phyloP scores from a whole-genome alignment of 1,284 basidiomycete species.

The Puccinia horiana region DNA sequence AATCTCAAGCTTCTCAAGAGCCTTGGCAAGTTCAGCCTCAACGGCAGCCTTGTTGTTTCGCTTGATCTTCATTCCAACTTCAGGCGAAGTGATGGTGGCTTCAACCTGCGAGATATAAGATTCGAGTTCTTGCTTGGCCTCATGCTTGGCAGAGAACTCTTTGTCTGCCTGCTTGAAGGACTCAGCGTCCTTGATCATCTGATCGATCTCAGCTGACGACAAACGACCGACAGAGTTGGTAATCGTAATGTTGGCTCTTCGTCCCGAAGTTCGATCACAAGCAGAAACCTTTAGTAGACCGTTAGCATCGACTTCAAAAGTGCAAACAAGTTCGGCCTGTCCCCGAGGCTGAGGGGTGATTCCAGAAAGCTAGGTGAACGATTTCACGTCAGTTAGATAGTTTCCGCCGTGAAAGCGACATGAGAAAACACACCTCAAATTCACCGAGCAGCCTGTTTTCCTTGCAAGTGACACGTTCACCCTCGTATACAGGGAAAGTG shows the following conservation, averaged over 20 bases:
- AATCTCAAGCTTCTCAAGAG: conserved; percentile 92
- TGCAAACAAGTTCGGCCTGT: conserved; percentile 85
- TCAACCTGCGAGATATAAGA: conserved; percentile 92
- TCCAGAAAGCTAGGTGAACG: conserved; percentile 68
- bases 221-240: conserved; percentile 95
- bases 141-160: conserved; percentile 91
- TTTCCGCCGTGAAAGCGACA: not conserved
- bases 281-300: conserved; percentile 94
- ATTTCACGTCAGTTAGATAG: not conserved
- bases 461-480: conserved; percentile 93
- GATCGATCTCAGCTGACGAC: conserved; percentile 88
- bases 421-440: conserved; percentile 67
- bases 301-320: conserved; percentile 96
- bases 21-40: conserved; percentile 91
- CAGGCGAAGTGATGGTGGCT: conserved; percentile 85
- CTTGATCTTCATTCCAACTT: conserved; percentile 95
- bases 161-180: conserved; percentile 94
- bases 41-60: conserved; percentile 87
- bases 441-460: conserved; percentile 95
- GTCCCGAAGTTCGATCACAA: conserved; percentile 88
- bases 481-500: conserved; percentile 97
- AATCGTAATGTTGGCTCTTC: conserved; percentile 88
- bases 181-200: conserved; percentile 98
- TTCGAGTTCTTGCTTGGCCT: conserved; percentile 94
- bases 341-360: conserved; percentile 96